phyloP scores from a whole-genome alignment of 805 yeast genomes.

The Saturnispora zaruensis region DNA sequence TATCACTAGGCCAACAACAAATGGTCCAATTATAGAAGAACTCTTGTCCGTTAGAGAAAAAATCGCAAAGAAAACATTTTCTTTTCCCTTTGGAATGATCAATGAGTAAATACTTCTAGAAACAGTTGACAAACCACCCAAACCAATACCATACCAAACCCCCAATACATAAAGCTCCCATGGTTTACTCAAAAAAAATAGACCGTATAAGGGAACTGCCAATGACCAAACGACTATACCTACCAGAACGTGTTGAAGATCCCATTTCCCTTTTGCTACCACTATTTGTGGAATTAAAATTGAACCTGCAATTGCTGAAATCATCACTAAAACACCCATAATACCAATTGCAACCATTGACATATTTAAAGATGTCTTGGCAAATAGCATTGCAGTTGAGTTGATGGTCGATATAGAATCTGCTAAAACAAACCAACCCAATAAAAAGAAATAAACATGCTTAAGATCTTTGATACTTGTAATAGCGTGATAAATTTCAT shows the following conservation, averaged over 20 bases:
- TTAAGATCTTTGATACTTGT: conserved; percentile 49
- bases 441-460: conserved; percentile 57
- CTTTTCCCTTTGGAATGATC: conserved; percentile 67
- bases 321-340: conserved; percentile 57
- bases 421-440: conserved; percentile 71
- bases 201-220: conserved; percentile 63
- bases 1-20: conserved; percentile 61
- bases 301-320: conserved; percentile 64
- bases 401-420: conserved; percentile 74
- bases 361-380: conserved; percentile 64
- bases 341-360: conserved; percentile 54
- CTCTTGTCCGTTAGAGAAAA: conserved; percentile 78
- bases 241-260: conserved; percentile 43
- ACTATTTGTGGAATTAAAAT: conserved; percentile 41
- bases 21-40: conserved; percentile 65
- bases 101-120: conserved; percentile 61
- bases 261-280: conserved; percentile 30
- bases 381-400: conserved; percentile 70
- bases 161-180: conserved; percentile 64
- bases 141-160: conserved; percentile 64
- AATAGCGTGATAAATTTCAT: conserved; percentile 45
- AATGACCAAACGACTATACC: conserved; percentile 52
- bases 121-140: conserved; percentile 66
- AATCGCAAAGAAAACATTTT: conserved; percentile 65
- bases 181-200: conserved; percentile 54